Evolutionary conservation across 306 rosid genomes (phyloP).

Genomic region (Vachellia collinsii): DNA sequence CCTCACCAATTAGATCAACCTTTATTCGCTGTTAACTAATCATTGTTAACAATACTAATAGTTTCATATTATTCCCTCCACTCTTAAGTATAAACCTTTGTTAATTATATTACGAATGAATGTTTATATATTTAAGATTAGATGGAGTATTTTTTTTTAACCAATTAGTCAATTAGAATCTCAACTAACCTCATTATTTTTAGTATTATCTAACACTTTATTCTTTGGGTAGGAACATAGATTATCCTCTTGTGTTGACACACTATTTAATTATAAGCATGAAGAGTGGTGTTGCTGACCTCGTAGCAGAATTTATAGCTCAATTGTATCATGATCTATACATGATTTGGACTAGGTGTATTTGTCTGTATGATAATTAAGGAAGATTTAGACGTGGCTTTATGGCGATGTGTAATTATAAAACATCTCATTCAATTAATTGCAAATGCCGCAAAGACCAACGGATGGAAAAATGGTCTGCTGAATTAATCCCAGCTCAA

Average conservation of each 20-base stretch:
- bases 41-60: too few species aligned
- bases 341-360: neutral
- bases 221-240: neutral
- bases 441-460: slow-evolving; percentile 1
- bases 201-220: neutral
- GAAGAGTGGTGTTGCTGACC: neutral
- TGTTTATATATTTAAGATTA: too few species aligned
- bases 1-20: too few species aligned
- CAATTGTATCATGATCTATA: too few species aligned
- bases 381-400: neutral
- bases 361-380: neutral
- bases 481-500: neutral
- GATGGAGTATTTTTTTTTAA: too few species aligned
- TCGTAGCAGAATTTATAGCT: neutral
- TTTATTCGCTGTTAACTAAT: too few species aligned
- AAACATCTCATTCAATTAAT: neutral
- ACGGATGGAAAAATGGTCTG: neutral
- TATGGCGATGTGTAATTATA: neutral
- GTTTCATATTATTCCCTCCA: too few species aligned
- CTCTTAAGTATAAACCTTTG: too few species aligned
- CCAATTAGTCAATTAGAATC: neutral
- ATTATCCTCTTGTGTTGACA: neutral
- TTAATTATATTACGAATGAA: too few species aligned
- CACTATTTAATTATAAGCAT: neutral
- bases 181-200: neutral